Evolutionary conservation across 352 stramenopile genomes (phyloP), one percentile per base, ranked within the genome.

Genomic region (Thraustotheca clavata): DNA sequence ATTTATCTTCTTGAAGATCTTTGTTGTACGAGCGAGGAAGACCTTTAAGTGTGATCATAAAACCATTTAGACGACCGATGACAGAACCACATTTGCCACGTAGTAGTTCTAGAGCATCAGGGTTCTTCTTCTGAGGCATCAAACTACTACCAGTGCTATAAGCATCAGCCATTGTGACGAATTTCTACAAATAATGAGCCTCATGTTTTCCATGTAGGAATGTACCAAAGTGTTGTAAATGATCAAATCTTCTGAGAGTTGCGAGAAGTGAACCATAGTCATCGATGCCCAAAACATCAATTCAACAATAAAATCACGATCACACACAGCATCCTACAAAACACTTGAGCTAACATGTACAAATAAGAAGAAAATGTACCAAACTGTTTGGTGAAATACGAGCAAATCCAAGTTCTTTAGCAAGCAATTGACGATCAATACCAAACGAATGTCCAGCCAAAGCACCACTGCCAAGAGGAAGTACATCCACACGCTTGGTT

Each of bases 51-150:
- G 96, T 99, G 27, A 96, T 84, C 47, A 98, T 87, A 65, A 99
- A 95, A 46, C 94, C 95, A 60, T 94, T 96, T 33, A 97, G 82
- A 49, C 94, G 87, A 39, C 96, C 96, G 22, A 98, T 85, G 52
- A 98, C 91, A 31, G 96, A 88, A 52, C 96, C 97, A 18, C 87
- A 94, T 81, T 99, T 99, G 66, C 96, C 97, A 47, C 97, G 86
- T 16, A 99, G 76, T 59, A 99, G 82, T 79, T 99, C 96, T 24
- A 99, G 80, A 9, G 96, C 97, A 76, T 99, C 97, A 0, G 97
- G 97, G 77, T 99, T 99, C 78, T 99, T 99, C 91, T 99, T 99
- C 79, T 99, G 97, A n/a, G 97, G 97, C 97, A 99, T 99, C 48
- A 99, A 81, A 20, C 87, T 98, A 71, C 89, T 98, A 63, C 97